These are phyloP conservation scores for Cucumis hystrix DNA, from an alignment of 306 rosid genomes.

Conservation along the genomic window DNA sequence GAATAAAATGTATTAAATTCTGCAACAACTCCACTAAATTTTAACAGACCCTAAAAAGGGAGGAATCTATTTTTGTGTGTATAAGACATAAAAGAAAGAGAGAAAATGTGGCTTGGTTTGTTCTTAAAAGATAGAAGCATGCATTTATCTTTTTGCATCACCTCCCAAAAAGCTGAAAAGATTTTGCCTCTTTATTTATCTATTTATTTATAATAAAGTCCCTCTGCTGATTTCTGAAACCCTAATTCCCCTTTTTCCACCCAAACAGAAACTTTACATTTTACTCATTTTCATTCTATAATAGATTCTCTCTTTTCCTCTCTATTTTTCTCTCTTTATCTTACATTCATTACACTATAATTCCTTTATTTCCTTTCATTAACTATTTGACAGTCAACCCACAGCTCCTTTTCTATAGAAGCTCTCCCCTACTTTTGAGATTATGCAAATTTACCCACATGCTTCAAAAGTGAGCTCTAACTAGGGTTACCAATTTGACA, in stretches of 20 bases:
- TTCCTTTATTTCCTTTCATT: not conserved
- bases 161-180: not conserved
- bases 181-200: not conserved
- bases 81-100: not conserved
- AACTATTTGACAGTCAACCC: not conserved
- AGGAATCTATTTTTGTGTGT: constrained; percentile 1
- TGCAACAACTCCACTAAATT: not conserved
- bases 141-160: not conserved
- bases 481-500: no score
- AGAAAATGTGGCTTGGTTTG: not conserved
- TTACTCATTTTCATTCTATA: not conserved
- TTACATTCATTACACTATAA: not conserved
- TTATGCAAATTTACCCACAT: no score
- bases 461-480: no score
- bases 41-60: not conserved
- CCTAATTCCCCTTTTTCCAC: not conserved
- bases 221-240: not conserved
- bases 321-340: not conserved
- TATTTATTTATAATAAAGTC: not conserved
- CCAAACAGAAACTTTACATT: not conserved
- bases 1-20: not conserved
- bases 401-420: not conserved
- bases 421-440: not conserved
- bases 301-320: not conserved
- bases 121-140: not conserved